Base-by-base conservation (phyloP, 805 yeast species). In the Yarrowia sp. region DNA sequence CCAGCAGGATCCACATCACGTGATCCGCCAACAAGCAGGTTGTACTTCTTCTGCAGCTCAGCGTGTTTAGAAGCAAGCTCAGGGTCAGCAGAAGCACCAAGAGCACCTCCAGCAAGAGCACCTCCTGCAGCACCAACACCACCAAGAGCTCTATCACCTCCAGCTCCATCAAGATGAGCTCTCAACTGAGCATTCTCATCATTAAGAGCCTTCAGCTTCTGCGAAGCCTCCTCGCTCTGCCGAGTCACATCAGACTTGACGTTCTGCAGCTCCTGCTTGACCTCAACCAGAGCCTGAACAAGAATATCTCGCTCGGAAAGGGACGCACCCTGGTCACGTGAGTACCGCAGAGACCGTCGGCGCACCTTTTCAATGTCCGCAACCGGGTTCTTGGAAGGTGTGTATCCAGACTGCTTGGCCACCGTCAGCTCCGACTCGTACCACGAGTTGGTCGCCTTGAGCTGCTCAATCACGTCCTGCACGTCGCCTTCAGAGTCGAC, bases 391-490 rank as follows among this genome's bases (percentile, higher is more conserved):
- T 69, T 66, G 32, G 51, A 45, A 4, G 74, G 73, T 15, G 71
- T 68, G 48, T 67, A 71, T 0, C 74, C 74, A 10, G 70, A 67
- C 31, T 71, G 70, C 42, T 63, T 66, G 8, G 74, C 74, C 31
- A 69, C 68, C 8, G 71, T 67, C 18, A 71, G 69, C 61, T 71
- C 74, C 7, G 69, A 51, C 64, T 71, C 74, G 63, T 71, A 71
- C 74, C 74, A 71, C 7, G 73, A 66, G 55, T 71, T 71, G 35
- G 74, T 71, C 4, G 73, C 74, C 65, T 71, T 71, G 36, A 71
- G 67, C 39, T 68, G 69, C 57, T 71, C 74, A 36, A 71, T 47
- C 8, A 68, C 73, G 51, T 71, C 71, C 81, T 95, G 65, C 96
- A 97, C 64, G 43, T 58, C 64, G 7, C 43, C 64, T 33, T 58